Percentiles rank a stretch among this genome's conserved stretches.
phyloP scores from a whole-genome alignment of 2,329 filamentous ascomycete species.

The Zarea fungicola region DNA sequence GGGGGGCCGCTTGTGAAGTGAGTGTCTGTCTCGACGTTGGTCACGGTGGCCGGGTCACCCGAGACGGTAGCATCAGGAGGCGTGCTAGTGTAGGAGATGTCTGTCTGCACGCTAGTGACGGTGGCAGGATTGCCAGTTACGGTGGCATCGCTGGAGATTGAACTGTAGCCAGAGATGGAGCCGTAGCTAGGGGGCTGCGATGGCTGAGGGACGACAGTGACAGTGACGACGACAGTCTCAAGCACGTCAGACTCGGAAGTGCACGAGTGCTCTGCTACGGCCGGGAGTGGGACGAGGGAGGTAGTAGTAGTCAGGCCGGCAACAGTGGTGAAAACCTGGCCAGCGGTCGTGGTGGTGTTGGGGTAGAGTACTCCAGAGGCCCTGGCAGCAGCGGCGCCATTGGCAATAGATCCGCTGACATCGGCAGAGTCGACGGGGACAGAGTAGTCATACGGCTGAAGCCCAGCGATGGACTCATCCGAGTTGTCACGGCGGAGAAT shows the following conservation, averaged over 20 bases:
- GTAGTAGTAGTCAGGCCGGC: constrained; percentile 18
- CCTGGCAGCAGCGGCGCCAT: not conserved
- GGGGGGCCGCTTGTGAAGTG: constrained; percentile 25
- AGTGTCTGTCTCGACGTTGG: constrained; percentile 20
- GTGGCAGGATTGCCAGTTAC: constrained; percentile 5
- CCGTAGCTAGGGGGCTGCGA: not conserved
- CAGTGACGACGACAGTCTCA: constrained; percentile 19
- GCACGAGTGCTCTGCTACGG: constrained; percentile 1
- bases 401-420: not conserved
- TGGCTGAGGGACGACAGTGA: constrained; percentile 14
- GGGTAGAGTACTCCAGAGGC: not conserved
- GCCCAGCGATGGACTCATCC: constrained; percentile 4
- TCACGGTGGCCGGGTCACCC: constrained; percentile 21
- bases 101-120: constrained; percentile 6
- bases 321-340: no score
- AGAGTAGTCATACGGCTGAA: constrained; percentile 12
- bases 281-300: constrained; percentile 15
- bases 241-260: not conserved
- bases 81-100: constrained; percentile 8
- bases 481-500: constrained; percentile 4
- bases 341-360: constrained; percentile 18
- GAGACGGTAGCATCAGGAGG: constrained; percentile 21
- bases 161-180: constrained; percentile 16
- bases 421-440: not conserved
- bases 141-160: constrained; percentile 17